These are phyloP conservation scores for Pichia sp. DNA, from an alignment of 1,139 yeast genomes.

Conservation along the genomic window DNA sequence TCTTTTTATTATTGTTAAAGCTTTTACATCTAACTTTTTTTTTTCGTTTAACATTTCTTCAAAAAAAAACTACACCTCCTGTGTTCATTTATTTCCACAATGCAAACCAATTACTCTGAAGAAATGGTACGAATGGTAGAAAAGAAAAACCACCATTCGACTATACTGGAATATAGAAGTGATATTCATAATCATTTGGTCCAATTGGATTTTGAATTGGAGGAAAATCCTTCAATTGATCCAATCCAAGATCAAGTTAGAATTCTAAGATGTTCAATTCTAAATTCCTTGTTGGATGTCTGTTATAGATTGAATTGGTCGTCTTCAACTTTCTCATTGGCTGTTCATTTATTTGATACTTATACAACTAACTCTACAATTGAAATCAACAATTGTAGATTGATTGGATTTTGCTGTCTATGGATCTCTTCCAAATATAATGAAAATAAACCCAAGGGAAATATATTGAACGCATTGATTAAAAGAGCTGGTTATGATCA, in stretches of 20 bases:
- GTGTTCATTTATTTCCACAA: not conserved
- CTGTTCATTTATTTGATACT: constrained; percentile 48
- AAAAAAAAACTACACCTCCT: not conserved
- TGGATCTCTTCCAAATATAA: constrained; percentile 72
- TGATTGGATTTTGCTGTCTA: constrained; percentile 61
- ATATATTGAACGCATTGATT: constrained; percentile 49
- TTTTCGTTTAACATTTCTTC: too few species aligned
- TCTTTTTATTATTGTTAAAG: not conserved
- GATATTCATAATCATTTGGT: constrained; percentile 23
- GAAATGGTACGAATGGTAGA: constrained; percentile 20
- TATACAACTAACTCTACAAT: constrained; percentile 46
- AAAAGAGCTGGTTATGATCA: constrained; percentile 55
- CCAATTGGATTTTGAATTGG: constrained; percentile 20
- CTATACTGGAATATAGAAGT: constrained; percentile 23
- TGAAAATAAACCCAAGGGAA: constrained; percentile 62
- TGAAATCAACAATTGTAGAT: constrained; percentile 53
- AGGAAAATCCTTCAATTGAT: constrained; percentile 16
- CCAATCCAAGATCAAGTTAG: constrained; percentile 19
- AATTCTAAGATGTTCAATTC: constrained; percentile 26
- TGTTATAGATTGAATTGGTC: constrained; percentile 41
- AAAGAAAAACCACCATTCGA: constrained; percentile 22
- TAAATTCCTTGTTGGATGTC: constrained; percentile 51
- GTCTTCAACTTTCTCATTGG: constrained; percentile 47
- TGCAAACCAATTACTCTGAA: constrained; percentile 5
- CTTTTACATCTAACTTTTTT: too few species aligned